phyloP scores from a whole-genome alignment of 306 rosid species.

The Acacia crassicarpa region DNA sequence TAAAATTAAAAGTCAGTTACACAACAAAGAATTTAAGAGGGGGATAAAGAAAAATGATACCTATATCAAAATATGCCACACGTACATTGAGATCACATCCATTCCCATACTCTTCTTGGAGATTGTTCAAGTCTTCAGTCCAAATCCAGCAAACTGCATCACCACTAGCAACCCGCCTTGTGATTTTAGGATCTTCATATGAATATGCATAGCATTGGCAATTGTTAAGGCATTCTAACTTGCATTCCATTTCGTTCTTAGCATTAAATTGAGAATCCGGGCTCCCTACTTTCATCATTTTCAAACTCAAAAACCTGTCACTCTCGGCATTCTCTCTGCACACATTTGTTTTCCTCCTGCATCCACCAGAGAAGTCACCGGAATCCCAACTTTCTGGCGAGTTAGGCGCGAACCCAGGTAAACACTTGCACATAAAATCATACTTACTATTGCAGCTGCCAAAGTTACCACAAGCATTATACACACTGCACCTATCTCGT shows the following conservation, averaged over 20 bases:
- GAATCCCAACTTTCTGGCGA: constrained; percentile 52
- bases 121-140: constrained; percentile 72
- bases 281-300: constrained; percentile 76
- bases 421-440: constrained; percentile 44
- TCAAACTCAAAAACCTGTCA: constrained; percentile 59
- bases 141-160: constrained; percentile 70
- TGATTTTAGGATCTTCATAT: constrained; percentile 38
- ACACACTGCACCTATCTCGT: constrained; percentile 73
- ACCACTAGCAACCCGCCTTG: constrained; percentile 20
- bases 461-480: constrained; percentile 73
- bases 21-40: constrained; percentile 2
- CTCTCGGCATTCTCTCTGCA: constrained; percentile 44
- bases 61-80: constrained; percentile 63
- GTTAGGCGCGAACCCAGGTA: constrained; percentile 72
- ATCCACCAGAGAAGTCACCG: constrained; percentile 70
- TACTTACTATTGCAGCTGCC: constrained; percentile 65
- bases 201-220: constrained; percentile 76
- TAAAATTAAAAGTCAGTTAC: neutral
- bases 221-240: constrained; percentile 66
- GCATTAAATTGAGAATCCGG: constrained; percentile 78
- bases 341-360: constrained; percentile 56
- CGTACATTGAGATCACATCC: constrained; percentile 67
- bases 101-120: constrained; percentile 62
- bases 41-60: constrained; percentile 37
- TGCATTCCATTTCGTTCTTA: constrained; percentile 58